Evolutionary conservation across 2,329 filamentous ascomycete genomes (phyloP).

Genomic region (Aschersonia sp.): DNA sequence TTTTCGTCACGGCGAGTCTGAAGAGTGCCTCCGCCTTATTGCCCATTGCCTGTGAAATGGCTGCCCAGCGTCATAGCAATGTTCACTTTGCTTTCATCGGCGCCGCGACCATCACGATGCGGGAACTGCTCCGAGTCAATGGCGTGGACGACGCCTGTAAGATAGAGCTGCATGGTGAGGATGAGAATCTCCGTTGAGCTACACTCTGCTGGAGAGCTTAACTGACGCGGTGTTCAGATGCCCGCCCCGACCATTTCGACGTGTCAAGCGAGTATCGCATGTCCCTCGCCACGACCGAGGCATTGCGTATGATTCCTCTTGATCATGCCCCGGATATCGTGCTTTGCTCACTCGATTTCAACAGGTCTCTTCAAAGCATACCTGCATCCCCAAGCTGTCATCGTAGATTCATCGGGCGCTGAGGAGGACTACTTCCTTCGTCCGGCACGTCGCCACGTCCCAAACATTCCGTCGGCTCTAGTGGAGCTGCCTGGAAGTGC

Average conservation of each 20-base stretch:
- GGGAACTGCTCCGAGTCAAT: conserved; percentile 61
- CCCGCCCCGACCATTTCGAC: conserved; percentile 57
- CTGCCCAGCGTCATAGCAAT: conserved; percentile 47
- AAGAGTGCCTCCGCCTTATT: conserved; percentile 59
- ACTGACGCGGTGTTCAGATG: conserved; percentile 37
- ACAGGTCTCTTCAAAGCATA: conserved; percentile 52
- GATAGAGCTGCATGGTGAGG: conserved; percentile 41
- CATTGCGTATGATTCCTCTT: conserved; percentile 36
- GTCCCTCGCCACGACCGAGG: conserved; percentile 46
- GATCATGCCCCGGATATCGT: too few relatives aligned
- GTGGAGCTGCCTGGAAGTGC: conserved; percentile 59
- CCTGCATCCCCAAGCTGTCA: conserved; percentile 62
- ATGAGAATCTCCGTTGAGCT: background rate
- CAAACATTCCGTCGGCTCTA: conserved; percentile 37
- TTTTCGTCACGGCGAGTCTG: conserved; percentile 67
- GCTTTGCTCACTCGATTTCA: background rate
- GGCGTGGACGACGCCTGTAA: conserved; percentile 60
- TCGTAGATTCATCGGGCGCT: conserved; percentile 51
- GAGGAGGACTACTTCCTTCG: conserved; percentile 58
- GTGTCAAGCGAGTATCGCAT: conserved; percentile 59
- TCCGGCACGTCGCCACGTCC: conserved; percentile 41
- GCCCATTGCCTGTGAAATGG: conserved; percentile 82
- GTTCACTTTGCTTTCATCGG: conserved; percentile 78
- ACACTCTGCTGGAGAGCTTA: background rate
- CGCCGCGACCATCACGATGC: conserved; percentile 52